Conservation (phyloP, 225 moss, liverwort and hornwort species). For the Bryum argenteum region DNA sequence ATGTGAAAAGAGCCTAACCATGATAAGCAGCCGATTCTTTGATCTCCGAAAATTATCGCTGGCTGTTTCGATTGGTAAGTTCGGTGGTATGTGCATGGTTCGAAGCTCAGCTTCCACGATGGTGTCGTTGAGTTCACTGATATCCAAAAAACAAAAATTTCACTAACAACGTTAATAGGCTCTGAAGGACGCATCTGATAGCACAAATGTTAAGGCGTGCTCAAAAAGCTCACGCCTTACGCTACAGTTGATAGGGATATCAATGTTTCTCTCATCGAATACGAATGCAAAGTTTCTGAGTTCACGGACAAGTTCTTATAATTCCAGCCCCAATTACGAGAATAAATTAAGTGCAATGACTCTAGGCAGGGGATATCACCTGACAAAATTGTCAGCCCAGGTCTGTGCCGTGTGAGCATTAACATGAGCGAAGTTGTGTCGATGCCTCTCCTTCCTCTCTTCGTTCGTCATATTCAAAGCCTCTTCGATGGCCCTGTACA, state of each 20-base stretch:
- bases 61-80: slow-evolving; percentile 59
- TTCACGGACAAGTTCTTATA: no score
- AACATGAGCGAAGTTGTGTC: slow-evolving; percentile 91
- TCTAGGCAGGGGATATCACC: slow-evolving; percentile 46
- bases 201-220: background rate
- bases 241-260: slow-evolving; percentile 17
- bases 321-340: slow-evolving; percentile 3
- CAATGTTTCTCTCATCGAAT: slow-evolving; percentile 10
- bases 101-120: slow-evolving; percentile 97
- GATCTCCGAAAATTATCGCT: slow-evolving; percentile 63
- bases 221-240: background rate
- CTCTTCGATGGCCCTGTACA: slow-evolving; percentile 90
- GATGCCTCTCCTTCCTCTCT: slow-evolving; percentile 87
- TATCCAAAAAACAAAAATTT: slow-evolving; percentile 26
- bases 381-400: slow-evolving; percentile 99
- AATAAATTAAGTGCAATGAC: slow-evolving; percentile 28
- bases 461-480: slow-evolving; percentile 77
- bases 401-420: slow-evolving; percentile 94
- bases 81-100: slow-evolving; percentile 80
- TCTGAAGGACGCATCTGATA: slow-evolving; percentile 1
- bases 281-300: slow-evolving; percentile 21
- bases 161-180: slow-evolving; percentile 22
- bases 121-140: slow-evolving; percentile 92
- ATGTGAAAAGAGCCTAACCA: slow-evolving; percentile 46
- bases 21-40: slow-evolving; percentile 73